phyloP scores from a whole-genome alignment of 1,139 yeast genomes.

The Pichia inconspicua region DNA sequence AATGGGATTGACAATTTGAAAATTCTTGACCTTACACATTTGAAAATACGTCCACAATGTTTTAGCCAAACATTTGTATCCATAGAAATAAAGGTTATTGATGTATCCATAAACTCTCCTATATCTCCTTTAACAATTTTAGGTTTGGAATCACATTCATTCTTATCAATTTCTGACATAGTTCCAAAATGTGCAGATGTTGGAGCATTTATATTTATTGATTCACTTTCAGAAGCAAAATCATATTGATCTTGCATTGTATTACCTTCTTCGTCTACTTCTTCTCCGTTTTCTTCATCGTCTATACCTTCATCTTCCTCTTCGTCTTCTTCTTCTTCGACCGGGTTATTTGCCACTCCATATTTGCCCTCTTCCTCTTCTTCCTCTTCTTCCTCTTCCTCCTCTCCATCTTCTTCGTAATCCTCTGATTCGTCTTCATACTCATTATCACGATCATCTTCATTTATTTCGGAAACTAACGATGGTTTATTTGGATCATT shows the following conservation, averaged over 20 bases:
- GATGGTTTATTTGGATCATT: neutral
- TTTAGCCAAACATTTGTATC: conserved; percentile 80
- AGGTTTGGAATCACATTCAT: neutral
- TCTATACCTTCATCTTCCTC: conserved; percentile 13
- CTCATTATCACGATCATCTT: conserved; percentile 4
- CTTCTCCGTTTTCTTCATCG: conserved; percentile 16
- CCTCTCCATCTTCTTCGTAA: conserved; percentile 9
- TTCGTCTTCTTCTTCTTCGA: neutral
- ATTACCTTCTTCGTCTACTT: conserved; percentile 14
- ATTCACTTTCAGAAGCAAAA: conserved; percentile 8
- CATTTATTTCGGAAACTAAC: conserved; percentile 1
- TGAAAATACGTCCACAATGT: conserved; percentile 69
- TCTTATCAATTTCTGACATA: conserved; percentile 9
- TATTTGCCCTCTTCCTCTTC: neutral
- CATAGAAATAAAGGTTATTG: conserved; percentile 52
- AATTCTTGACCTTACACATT: conserved; percentile 55
- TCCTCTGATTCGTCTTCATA: conserved; percentile 5
- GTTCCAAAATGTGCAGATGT: neutral
- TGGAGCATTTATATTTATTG: conserved; percentile 11
- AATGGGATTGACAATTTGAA: conserved; percentile 57
- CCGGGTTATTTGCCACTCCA: neutral
- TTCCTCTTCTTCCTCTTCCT: conserved; percentile 15
- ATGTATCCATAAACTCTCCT: conserved; percentile 41
- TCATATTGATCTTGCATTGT: conserved; percentile 7
- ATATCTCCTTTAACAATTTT: conserved; percentile 23